Base-by-base conservation (phyloP, 2,329 filamentous ascomycete genomes). In the Xylariaceae sp. region DNA sequence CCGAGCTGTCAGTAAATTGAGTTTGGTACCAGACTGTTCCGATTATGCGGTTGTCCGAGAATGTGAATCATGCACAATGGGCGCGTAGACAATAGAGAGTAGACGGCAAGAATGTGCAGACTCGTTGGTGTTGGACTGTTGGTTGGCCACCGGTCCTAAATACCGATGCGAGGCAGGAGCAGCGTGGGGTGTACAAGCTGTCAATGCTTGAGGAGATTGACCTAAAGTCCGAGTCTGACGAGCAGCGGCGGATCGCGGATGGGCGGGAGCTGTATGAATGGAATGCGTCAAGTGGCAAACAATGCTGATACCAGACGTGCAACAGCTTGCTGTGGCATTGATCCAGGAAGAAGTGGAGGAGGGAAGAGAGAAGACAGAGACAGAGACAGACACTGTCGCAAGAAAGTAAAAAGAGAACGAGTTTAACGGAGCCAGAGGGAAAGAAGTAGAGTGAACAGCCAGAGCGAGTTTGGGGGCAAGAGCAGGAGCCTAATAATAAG, bases 11-110 rank as follows among this genome's bases (percentile, higher is more conserved):
- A 30, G 43, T 42, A 44, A 41, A 52, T 47, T 53, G 44, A 42
- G 50, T 33, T 54, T 51, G 42, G 44, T 2, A 31, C 35, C 14
- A 30, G 22, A 30, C 40, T 12, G 14, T 48, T 49, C 53, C 40
- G 52, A 40, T 49, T 49, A 3, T 42, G 41, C 36, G 33, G 43
- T 31, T 49, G 54, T 49, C 52, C 44, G 45, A 54, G 45, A 49
- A 52, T 48, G 48, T 46, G 50, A 53, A 49, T 54, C 47, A 46
- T 53, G 53, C 55, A 51, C 45, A 48, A 55, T 54, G 54, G 48
- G 38, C 33, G 48, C 40, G 35, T 45, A 39, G 51, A 54, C 53
- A 54, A 57, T 58, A 50, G 10, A 17, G 50, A 27, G 18, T 36
- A 40, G 46, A 45, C 46, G 51, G 45, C 35, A 45, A 49, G 44